Base-by-base conservation (phyloP, 495 filamentous ascomycete species). In the Xylaria bambusicola region DNA sequence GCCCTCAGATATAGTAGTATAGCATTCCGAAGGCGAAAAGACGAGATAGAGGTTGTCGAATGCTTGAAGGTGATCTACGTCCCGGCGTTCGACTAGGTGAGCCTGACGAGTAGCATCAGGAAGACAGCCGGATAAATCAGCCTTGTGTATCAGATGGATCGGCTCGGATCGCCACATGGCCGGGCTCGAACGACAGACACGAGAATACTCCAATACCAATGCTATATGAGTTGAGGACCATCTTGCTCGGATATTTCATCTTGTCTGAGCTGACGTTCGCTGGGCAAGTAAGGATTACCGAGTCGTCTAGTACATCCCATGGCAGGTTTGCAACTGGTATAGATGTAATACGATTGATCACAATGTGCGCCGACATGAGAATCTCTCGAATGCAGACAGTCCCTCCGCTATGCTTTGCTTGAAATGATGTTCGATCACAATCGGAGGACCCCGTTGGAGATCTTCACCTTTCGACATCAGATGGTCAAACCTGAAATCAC, bases 91-190 rank as follows among this genome's bases (percentile, higher is more conserved):
- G 27, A 40, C 33, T 23, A 54, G 60, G 29, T 56, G 65, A 70
- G 67, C 64, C 61, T 46, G 57, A 26, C 62, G 60, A 33, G 40
- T 35, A 35, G 52, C 52, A 44, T 57, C 55, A 57, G 31, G 29
- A 29, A 24, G 35, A 17, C 26, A 35, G 62, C 64, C 70, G 68
- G 72, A 64, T 73, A 72, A 74, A 74, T 70, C 67, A 63, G 63
- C 62, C 60, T 72, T 61, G 58, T 73, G 70, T 71, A 55, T 71
- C 66, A 70, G 66, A 70, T 66, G 53, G 42, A 56, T 64, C 56
- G 61, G 54, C 64, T 66, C 45, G 68, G 66, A 64, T 64, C 66
- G 58, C 52, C 47, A 49, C 26, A 31, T 56, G 42, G 36, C 52
- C 52, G 52, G 9, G n/a, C 41, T 23, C 9, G 17, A 44, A 26